Evolutionary conservation across 2,329 filamentous ascomycete species (phyloP), one percentile per base, ranked within the genome.

Genomic region (Chaetomium sp.): DNA sequence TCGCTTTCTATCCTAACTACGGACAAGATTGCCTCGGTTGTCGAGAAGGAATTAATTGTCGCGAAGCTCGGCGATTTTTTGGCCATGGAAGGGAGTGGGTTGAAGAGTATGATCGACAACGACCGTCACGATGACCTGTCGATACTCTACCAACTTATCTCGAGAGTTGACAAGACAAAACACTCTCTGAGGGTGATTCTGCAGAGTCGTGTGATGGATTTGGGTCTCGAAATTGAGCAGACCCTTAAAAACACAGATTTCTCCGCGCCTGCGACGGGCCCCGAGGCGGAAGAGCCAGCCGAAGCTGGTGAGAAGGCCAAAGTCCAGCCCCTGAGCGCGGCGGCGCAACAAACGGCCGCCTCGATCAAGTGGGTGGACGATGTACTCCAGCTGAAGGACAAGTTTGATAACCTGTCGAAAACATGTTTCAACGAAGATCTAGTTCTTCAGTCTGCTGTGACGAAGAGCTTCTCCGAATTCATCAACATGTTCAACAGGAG

Each of bases 301-400:
- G 74, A 72, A 32, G 76, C 74, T 27, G 73, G 72, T 4, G 65
- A 62, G 0, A 78, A 77, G 53, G 63, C 70, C 27, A 81, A 84
- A 54, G 72, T 59, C 3, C 58, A 63, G 62, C 68, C 79, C 55
- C 66, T 80, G 40, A 81, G 75, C 57, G 74, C 81, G 1, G 75
- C 85, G 6, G 91, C 89, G 34, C 87, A 90, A 68, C 87, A 91
- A 67, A 97, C 94, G 0, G 81, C 84, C 0, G 88, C 91, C 1
- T 94, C 94, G 0, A 87, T 97, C 64, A 89, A 88, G 65, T 99
- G 94, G 94, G 92, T 97, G 2, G 89, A 95, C 64, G 91, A 96
- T 64, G 88, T 97, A 2, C 75, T 99, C 48, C 72, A 74, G 14
- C 76, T 99, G 34, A 96, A 97, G 71, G 85, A 88, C 63, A 95